A percentile compares a stretch with the other conserved stretches of the same genome.
Conservation (phyloP, 2,329 filamentous ascomycete genomes). For the Pyrenochaeta sp. region DNA sequence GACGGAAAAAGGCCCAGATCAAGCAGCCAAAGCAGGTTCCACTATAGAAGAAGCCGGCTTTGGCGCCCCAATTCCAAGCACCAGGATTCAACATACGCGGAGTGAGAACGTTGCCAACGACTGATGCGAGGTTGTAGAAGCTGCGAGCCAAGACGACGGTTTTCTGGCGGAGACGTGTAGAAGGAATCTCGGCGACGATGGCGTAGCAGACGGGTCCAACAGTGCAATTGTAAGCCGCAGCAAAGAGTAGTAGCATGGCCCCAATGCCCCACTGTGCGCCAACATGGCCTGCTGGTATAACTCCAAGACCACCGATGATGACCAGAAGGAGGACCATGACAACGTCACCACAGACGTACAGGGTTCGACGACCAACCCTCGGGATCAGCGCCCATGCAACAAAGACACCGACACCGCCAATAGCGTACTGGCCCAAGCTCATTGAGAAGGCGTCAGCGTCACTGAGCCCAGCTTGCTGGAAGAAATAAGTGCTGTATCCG, state of each 20-base stretch:
- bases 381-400: constrained; percentile 81
- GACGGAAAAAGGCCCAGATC: constrained; percentile 79
- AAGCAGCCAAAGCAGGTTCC: constrained; percentile 80
- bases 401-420: constrained; percentile 72
- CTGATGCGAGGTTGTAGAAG: constrained; percentile 77
- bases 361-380: constrained; percentile 75
- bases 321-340: constrained; percentile 70
- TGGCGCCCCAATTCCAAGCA: constrained; percentile 74
- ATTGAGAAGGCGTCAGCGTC: constrained; percentile 55
- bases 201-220: constrained; percentile 92
- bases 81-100: constrained; percentile 48
- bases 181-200: constrained; percentile 83
- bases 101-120: constrained; percentile 68
- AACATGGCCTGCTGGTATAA: constrained; percentile 55
- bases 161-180: constrained; percentile 86
- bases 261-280: constrained; percentile 56
- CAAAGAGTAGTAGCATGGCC: constrained; percentile 45
- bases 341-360: constrained; percentile 76
- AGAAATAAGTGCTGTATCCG: constrained; percentile 57
- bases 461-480: constrained; percentile 57
- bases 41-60: constrained; percentile 86
- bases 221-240: constrained; percentile 82
- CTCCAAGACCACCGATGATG: constrained; percentile 81
- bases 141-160: constrained; percentile 86
- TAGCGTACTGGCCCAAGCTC: constrained; percentile 64